Percentiles rank a stretch among this genome's conserved stretches.
Conservation (phyloP, 352 stramenopile species). For the Phytopythium montanum region DNA sequence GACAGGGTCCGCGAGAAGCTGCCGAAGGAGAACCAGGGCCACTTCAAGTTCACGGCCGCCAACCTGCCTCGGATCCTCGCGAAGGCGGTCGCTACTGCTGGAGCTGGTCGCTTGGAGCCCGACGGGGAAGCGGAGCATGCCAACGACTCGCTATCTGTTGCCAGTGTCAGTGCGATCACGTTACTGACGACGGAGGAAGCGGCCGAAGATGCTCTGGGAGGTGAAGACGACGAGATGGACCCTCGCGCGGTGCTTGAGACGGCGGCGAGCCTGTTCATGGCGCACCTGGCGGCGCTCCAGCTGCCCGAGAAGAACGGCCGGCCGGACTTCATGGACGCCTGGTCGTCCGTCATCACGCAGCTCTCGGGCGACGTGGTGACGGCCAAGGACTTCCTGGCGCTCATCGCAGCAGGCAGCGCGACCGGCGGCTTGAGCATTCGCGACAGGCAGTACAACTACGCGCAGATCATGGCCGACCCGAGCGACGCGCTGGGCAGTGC, state of each 20-base stretch:
- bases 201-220: slow-evolving; percentile 36
- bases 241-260: slow-evolving; percentile 34
- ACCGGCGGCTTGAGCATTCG: slow-evolving; percentile 41
- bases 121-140: background rate
- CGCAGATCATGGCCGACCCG: slow-evolving; percentile 50
- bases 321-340: slow-evolving; percentile 69
- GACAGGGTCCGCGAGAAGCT: slow-evolving; percentile 37
- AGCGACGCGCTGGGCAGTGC: slow-evolving; percentile 38
- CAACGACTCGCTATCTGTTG: slow-evolving; percentile 15
- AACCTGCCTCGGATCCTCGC: slow-evolving; percentile 29
- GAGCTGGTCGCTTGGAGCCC: background rate
- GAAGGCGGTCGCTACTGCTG: slow-evolving; percentile 13
- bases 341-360: slow-evolving; percentile 60
- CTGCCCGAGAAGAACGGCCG: slow-evolving; percentile 48
- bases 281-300: slow-evolving; percentile 45
- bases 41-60: slow-evolving; percentile 45
- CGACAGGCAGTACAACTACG: slow-evolving; percentile 57
- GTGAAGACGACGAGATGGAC: slow-evolving; percentile 20
- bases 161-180: slow-evolving; percentile 50
- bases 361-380: slow-evolving; percentile 63
- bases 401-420: slow-evolving; percentile 38
- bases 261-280: slow-evolving; percentile 47
- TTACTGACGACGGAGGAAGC: slow-evolving; percentile 57
- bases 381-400: slow-evolving; percentile 47
- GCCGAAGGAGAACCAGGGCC: slow-evolving; percentile 42